phyloP scores from a whole-genome alignment of 2,329 filamentous ascomycete species.

The Phyllosticta paracitricarpa region DNA sequence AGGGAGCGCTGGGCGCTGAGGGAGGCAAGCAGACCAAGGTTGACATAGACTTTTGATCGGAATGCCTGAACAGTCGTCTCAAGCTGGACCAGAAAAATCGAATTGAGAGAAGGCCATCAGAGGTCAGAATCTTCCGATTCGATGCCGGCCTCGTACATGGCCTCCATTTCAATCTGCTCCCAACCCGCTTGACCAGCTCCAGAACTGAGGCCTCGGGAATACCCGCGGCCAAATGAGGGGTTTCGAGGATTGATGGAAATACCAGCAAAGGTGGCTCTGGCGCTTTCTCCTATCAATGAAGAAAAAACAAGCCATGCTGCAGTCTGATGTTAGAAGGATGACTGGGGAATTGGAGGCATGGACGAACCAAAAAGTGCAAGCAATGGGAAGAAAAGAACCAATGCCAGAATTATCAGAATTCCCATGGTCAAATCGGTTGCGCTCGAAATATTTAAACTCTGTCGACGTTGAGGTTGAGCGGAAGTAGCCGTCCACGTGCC shows the following conservation, averaged over 20 bases:
- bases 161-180: slow-evolving; percentile 54
- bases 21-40: slow-evolving; percentile 39
- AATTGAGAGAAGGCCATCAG: slow-evolving; percentile 19
- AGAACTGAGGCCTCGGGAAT: slow-evolving; percentile 45
- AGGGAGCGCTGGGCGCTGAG: slow-evolving; percentile 31
- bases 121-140: slow-evolving; percentile 17
- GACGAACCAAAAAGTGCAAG: slow-evolving; percentile 20
- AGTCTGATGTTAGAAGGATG: neutral
- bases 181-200: slow-evolving; percentile 44
- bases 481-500: no score
- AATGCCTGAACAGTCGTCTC: neutral
- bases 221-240: slow-evolving; percentile 44
- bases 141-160: slow-evolving; percentile 40
- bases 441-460: neutral
- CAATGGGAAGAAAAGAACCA: slow-evolving; percentile 27
- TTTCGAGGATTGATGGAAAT: slow-evolving; percentile 33
- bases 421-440: slow-evolving; percentile 18
- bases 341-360: neutral
- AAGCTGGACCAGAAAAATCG: neutral
- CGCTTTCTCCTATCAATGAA: slow-evolving; percentile 44
- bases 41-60: slow-evolving; percentile 60
- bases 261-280: slow-evolving; percentile 36
- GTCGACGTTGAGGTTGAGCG: no score
- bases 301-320: slow-evolving; percentile 43
- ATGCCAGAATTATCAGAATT: slow-evolving; percentile 21